Conservation (phyloP, 2,329 filamentous ascomycete species). For the Fusarium buxicola region DNA sequence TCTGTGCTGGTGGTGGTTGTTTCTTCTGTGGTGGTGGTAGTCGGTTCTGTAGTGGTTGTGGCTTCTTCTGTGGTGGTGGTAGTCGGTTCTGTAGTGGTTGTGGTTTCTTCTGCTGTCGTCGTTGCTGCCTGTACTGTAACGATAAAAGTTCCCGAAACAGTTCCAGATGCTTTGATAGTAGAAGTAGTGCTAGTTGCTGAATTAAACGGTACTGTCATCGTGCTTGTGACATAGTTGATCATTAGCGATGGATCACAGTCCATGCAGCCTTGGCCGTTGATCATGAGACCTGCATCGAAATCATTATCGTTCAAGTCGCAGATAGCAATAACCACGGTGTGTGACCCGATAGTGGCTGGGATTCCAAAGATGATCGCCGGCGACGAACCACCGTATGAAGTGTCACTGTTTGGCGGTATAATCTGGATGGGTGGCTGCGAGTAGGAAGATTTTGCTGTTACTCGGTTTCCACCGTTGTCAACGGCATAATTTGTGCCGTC, state of each 20-base stretch:
- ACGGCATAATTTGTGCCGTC: neutral
- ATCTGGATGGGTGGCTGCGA: neutral
- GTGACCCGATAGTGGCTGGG: neutral
- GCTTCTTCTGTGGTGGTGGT: neutral
- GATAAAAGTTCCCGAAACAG: neutral
- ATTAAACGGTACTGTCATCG: neutral
- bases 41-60: neutral
- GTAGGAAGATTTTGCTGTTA: neutral
- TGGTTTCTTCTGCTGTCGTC: neutral
- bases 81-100: neutral
- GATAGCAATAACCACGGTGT: neutral
- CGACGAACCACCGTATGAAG: neutral
- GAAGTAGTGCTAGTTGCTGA: neutral
- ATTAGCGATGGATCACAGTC: neutral
- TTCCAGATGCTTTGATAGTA: neutral
- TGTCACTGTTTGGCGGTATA: neutral
- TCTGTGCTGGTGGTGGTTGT: neutral
- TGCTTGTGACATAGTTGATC: constrained; percentile 2
- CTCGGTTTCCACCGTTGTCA: neutral
- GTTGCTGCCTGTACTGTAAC: neutral
- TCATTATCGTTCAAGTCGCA: neutral
- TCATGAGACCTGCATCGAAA: neutral
- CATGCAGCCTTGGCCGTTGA: neutral
- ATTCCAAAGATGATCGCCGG: neutral
- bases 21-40: neutral